Conservation (phyloP, 805 yeast species). For the Teunomyces cretensis region DNA sequence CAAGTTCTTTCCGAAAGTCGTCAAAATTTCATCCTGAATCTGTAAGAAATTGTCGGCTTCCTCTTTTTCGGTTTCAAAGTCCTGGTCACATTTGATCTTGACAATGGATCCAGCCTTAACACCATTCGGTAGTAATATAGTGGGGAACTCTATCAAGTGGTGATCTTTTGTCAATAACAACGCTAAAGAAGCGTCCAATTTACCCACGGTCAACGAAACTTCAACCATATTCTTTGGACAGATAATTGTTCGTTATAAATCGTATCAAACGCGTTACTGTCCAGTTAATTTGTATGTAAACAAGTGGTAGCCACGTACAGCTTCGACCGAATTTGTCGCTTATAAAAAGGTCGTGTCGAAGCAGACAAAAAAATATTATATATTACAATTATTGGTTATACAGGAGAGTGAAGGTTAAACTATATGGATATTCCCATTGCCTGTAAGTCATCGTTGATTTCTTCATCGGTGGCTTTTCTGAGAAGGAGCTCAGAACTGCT, state of each 20-base stretch:
- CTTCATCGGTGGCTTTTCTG: slow-evolving; percentile 64
- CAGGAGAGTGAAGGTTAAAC: not conserved
- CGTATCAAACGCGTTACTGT: not conserved
- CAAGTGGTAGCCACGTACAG: slow-evolving; percentile 1
- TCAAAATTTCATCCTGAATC: slow-evolving; percentile 72
- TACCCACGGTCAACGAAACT: slow-evolving; percentile 92
- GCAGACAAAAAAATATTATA: not conserved
- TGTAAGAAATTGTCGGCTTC: slow-evolving; percentile 59
- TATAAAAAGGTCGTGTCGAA: not conserved
- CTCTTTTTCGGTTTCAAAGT: slow-evolving; percentile 58
- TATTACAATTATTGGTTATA: not conserved
- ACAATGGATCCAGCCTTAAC: slow-evolving; percentile 92
- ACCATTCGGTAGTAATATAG: slow-evolving; percentile 84
- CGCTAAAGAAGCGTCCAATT: slow-evolving; percentile 92
- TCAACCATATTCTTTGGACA: slow-evolving; percentile 61
- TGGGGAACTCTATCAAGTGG: slow-evolving; percentile 95
- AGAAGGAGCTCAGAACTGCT: slow-evolving; percentile 41
- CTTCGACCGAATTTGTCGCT: slow-evolving; percentile 2
- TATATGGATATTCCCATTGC: slow-evolving; percentile 52
- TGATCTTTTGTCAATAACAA: slow-evolving; percentile 86
- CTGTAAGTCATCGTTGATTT: slow-evolving; percentile 67
- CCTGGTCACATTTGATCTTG: slow-evolving; percentile 79
- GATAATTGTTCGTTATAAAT: not conserved
- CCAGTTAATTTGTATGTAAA: not conserved
- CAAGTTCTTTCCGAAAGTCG: slow-evolving; percentile 66